Conservation (phyloP, 192 early-diverging fungal genomes). For the Podila epicladia region DNA sequence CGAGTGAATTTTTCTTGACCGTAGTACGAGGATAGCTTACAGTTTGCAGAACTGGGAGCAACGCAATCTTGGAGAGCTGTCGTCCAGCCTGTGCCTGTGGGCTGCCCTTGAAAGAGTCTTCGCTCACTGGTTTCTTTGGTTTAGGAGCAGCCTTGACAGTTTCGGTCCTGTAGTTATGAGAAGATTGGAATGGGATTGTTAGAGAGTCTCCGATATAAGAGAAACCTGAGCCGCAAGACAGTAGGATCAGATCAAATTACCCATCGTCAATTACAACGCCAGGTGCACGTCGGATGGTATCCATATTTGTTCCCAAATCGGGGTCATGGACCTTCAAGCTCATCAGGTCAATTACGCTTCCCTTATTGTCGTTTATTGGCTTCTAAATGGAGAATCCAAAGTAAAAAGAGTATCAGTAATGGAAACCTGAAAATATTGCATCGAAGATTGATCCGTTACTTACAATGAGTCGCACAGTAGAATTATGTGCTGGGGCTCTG, state of each 20-base stretch:
- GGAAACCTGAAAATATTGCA: not conserved
- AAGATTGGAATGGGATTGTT: not conserved
- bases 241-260: slow-evolving; percentile 7
- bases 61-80: slow-evolving; percentile 27
- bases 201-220: not conserved
- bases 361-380: slow-evolving; percentile 8
- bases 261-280: slow-evolving; percentile 33
- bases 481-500: slow-evolving; percentile 6
- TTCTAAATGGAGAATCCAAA: not conserved
- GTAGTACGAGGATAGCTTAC: slow-evolving; percentile 8
- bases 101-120: slow-evolving; percentile 28
- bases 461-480: slow-evolving; percentile 28
- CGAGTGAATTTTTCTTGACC: not conserved
- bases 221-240: not conserved
- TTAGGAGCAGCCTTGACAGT: slow-evolving; percentile 35
- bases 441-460: not conserved
- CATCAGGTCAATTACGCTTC: slow-evolving; percentile 34
- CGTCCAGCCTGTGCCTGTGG: slow-evolving; percentile 40
- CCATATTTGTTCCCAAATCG: not conserved
- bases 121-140: slow-evolving; percentile 20
- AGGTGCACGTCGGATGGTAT: slow-evolving; percentile 10
- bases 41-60: slow-evolving; percentile 39
- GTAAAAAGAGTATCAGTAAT: not conserved
- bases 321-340: slow-evolving; percentile 18
- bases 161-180: slow-evolving; percentile 3